Evolutionary conservation across 116 monocot species (phyloP), one percentile per base, ranked within the genome.

Genomic region (Zostera marina): DNA sequence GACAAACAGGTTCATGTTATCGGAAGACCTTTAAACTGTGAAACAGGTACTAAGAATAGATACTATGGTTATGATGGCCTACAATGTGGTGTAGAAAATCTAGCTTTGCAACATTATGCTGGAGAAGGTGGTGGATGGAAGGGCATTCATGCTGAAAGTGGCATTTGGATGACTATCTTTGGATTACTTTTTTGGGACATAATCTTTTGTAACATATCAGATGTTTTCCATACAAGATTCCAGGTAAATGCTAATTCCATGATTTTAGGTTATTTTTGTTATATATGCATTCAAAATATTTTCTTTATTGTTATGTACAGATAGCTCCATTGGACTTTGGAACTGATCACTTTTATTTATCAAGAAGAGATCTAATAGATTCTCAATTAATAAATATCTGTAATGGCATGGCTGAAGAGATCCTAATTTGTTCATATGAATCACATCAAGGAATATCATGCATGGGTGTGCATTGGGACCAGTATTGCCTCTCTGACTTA

Each of bases 141-240:
- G 13, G 94, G 94, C 22, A 60, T 77, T 15, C 94, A 96, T 72
- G 74, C 94, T 44, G 88, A 96, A 78, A 85, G 82, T 68, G 85
- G 94, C 25, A 76, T 96, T 60, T 96, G 94, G 94, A 64, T 78
- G 77, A 96, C 88, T 39, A 74, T 96, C 13, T 96, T 96, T 72
- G 85, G 82, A 8, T 69, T 96, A 67, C 68, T 96, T 25, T 80
- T 88, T 88, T 96, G 94, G 94, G 88, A 88, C 68, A 64, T 80
- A 45, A 75, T 96, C 25, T 96, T 96, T 54, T 57, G 73, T 3
- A 54, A 80, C 39, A 51, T 96, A 39, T 79, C 85, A n/a, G 75
- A 96, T 78, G 94, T 85, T 22, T 96, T 96, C 62, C 69, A 60
- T 0, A 82, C 84, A 21, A 76, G 61, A 70, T 96, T 96, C 76